Percentiles rank a stretch among this genome's conserved stretches.
phyloP scores from a whole-genome alignment of 768 basidiomycete genomes.

The Cyclocybe cylindracea region DNA sequence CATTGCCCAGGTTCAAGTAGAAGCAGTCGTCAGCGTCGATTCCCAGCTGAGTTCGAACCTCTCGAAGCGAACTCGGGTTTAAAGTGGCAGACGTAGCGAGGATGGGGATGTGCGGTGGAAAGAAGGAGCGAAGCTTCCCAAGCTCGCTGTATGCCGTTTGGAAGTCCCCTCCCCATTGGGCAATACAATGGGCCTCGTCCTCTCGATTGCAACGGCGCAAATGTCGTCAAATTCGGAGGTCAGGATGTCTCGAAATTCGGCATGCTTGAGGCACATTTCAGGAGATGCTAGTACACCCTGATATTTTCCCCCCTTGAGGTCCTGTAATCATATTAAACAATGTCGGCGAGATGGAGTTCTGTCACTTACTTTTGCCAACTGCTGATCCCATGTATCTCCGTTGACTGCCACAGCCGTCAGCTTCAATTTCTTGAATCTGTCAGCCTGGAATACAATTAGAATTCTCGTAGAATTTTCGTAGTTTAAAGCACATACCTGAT shows the following conservation, averaged over 20 bases:
- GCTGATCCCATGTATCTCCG: conserved; percentile 29
- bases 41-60: conserved; percentile 21
- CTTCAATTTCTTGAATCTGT: conserved; percentile 26
- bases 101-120: too few species aligned
- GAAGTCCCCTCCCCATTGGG: conserved; percentile 29
- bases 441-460: conserved; percentile 15
- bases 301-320: conserved; percentile 18
- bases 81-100: too few species aligned
- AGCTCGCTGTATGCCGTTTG: conserved; percentile 28
- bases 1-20: conserved; percentile 36
- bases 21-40: conserved; percentile 26
- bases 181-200: conserved; percentile 41
- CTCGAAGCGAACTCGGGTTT: conserved; percentile 23
- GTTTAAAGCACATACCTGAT: conserved; percentile 28
- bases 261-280: too few species aligned
- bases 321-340: conserved; percentile 14
- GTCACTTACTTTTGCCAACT: conserved; percentile 28
- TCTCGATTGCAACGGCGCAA: conserved; percentile 26
- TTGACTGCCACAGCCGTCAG: conserved; percentile 34
- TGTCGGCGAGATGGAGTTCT: neutral
- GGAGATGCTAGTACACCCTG: too few species aligned
- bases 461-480: neutral
- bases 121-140: conserved; percentile 20
- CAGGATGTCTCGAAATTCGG: conserved; percentile 32
- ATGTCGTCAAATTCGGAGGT: conserved; percentile 24